Conservation (phyloP, 176 grass and related monocot genomes). For the Tillandsia fasciculata region DNA sequence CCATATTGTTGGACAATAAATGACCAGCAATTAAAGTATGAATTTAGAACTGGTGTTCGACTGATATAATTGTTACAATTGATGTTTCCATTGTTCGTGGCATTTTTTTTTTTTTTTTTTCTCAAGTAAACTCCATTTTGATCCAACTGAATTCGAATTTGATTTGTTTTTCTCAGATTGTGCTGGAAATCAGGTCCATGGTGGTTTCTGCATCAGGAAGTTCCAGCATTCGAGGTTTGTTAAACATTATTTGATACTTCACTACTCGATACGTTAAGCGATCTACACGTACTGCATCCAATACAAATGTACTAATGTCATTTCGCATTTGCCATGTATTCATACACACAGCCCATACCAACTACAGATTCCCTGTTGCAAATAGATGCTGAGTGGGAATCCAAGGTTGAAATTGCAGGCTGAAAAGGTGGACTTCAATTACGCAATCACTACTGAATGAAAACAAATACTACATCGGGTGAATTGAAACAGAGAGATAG, state of each 20-base stretch:
- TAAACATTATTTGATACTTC: background rate
- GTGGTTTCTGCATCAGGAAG: conserved; percentile 69
- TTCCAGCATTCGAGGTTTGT: conserved; percentile 38
- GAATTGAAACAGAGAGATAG: background rate
- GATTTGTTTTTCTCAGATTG: conserved; percentile 39
- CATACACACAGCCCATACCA: background rate
- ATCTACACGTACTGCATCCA: background rate
- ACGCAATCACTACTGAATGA: conserved; percentile 8
- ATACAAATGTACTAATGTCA: background rate
- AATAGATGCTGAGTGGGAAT: background rate
- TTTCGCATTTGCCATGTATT: background rate
- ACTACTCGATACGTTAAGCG: background rate
- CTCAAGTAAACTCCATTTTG: no score
- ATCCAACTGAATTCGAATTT: background rate
- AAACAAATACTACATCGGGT: background rate
- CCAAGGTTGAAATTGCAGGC: background rate
- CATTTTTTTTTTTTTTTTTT: no score
- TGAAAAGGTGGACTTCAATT: background rate
- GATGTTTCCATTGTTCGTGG: no score
- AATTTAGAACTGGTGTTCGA: no score
- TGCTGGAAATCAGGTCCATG: conserved; percentile 84
- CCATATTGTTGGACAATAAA: no score
- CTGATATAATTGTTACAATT: no score
- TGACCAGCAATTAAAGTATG: no score
- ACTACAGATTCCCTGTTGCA: background rate